Percentiles rank a stretch among this genome's conserved stretches.
Evolutionary conservation across 345 rosid species (phyloP).

Genomic region (Eucalyptus erythrocorys): DNA sequence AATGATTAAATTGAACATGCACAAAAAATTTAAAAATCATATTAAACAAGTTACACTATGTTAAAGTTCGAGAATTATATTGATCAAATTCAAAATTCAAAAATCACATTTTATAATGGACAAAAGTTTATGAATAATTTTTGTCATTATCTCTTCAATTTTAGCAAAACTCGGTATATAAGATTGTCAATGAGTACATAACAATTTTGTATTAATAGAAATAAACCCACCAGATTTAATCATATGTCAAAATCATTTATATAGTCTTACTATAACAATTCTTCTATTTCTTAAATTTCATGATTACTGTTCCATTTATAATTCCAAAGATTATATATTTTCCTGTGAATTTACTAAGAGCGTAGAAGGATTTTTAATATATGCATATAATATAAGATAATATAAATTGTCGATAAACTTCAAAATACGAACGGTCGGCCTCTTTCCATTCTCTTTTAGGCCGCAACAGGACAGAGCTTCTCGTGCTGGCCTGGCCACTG

Average conservation of each 20-base stretch:
- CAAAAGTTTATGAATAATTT: too few species aligned
- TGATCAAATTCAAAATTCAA: too few species aligned
- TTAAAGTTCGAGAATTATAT: fast-evolving
- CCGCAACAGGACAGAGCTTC: neutral
- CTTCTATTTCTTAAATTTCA: neutral
- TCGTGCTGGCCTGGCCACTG: neutral
- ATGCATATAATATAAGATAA: fast-evolving
- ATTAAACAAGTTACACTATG: fast-evolving
- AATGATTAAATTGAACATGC: too few species aligned
- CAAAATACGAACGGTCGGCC: neutral
- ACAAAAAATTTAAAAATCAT: too few species aligned
- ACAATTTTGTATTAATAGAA: neutral
- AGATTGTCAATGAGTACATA: neutral
- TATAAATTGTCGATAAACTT: neutral
- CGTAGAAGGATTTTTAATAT: neutral
- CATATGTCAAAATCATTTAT: neutral
- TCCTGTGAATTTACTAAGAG: neutral
- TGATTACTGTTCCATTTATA: neutral
- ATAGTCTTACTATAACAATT: neutral
- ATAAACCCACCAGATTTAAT: neutral
- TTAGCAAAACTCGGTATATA: neutral
- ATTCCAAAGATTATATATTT: neutral
- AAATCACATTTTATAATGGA: fast-evolving
- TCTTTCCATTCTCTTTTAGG: fast-evolving
- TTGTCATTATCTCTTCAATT: neutral